Base-by-base conservation (phyloP, 2,329 filamentous ascomycete genomes). In the Fusarium zealandicum region DNA sequence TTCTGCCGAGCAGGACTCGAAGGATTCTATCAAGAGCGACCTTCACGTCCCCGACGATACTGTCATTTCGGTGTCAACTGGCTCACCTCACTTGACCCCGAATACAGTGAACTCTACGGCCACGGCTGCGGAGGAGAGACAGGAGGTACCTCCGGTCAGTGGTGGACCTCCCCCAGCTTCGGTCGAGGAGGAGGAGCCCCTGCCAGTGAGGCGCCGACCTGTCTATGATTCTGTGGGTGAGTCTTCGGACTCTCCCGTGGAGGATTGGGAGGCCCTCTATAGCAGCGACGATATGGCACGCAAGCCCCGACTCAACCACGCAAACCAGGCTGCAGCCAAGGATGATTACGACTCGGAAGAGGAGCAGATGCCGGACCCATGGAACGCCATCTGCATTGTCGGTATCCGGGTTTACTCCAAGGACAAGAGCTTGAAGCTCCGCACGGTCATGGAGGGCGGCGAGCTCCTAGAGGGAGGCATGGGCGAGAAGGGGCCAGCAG, bases 321-420 rank as follows among this genome's bases (percentile, higher is more conserved):
- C 75, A 8, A 65, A 74, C 1, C 69, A 73, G 1, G 63, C 73
- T 0, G 59, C 69, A 1, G 63, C 67, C 3, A 66, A 67, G 5
- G 74, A 76, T 6, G 72, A 76, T 3, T 81, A 82, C 31, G 79
- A 82, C 16, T 80, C 78, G 0, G 81, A 84, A n/a, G 83, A 85
- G 51, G 82, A 86, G 63, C 82, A 80, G 54, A 74, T 78, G 63
- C 70, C 79, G 0, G 79, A 83, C 18, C 81, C 83, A 1, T 88
- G 85, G 85, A 87, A 87, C 66, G 84, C 85, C 4, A 78, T 87
- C 38, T 82, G 79, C 45, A 81, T 87, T 14, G 79, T 88, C 0
- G 84, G 85, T 0, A 73, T 88, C 44, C 79, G 83, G 5, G 80
- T 88, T 6, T 88, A 87, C 69, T 82, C 81, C 65, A 84, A 82